Percentiles rank a stretch among this genome's conserved stretches.
These are phyloP conservation scores for Blastobotrys terrestris DNA, from an alignment of 805 yeast genomes.

Conservation along the genomic window DNA sequence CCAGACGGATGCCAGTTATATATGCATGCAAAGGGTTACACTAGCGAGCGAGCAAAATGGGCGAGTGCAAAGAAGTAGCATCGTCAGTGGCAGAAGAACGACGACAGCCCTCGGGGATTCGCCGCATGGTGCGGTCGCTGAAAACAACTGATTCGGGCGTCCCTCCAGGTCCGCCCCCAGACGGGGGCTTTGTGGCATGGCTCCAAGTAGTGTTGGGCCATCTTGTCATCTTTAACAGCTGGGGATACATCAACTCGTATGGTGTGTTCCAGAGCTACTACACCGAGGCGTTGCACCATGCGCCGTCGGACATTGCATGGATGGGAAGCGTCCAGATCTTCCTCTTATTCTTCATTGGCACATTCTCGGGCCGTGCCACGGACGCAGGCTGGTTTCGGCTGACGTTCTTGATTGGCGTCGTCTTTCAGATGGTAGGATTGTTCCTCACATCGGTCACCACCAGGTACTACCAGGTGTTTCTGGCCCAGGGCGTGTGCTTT, in stretches of 20 bases:
- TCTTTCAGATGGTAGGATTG: conserved; percentile 23
- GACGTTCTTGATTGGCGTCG: conserved; percentile 21
- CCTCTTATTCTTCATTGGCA: conserved; percentile 16
- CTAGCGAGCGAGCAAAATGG: no score
- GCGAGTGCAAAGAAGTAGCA: no score
- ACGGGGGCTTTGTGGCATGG: conserved; percentile 22
- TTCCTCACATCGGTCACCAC: conserved; percentile 33
- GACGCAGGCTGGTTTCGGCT: conserved; percentile 25
- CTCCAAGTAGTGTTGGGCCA: conserved; percentile 18
- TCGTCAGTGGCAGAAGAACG: no score
- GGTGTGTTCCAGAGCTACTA: conserved; percentile 21
- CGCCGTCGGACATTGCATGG: conserved; percentile 24
- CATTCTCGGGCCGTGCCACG: conserved; percentile 26
- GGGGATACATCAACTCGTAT: conserved; percentile 14
- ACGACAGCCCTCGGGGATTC: no score
- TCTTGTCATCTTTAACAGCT: conserved; percentile 17
- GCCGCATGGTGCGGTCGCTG: neutral
- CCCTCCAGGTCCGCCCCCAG: conserved; percentile 21
- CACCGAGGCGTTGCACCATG: conserved; percentile 10
- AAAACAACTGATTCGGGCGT: conserved; percentile 14
- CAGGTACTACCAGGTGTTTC: conserved; percentile 44
- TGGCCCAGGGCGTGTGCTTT: conserved; percentile 45
- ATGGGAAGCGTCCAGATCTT: conserved; percentile 23
- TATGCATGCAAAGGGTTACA: no score
- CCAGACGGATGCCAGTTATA: no score